A percentile compares a stretch with the other conserved stretches of the same genome.
Evolutionary conservation across 2,329 filamentous ascomycete species (phyloP).

Genomic region (Paraconiothyrium sp.): DNA sequence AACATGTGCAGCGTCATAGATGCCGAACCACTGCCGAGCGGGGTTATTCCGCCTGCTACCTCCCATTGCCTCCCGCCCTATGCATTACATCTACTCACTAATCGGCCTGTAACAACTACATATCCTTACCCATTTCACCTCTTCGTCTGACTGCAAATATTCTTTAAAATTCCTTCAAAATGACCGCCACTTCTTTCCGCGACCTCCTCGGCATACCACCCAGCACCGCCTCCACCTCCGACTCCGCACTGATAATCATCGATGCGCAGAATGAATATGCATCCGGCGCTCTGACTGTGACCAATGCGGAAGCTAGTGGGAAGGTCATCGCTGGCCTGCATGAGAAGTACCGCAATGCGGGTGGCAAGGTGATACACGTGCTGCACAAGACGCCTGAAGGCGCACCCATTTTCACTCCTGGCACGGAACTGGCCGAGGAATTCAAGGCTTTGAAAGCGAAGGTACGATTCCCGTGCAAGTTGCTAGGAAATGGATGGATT

Average conservation of each 20-base stretch:
- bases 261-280: constrained; percentile 77
- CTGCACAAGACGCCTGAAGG: constrained; percentile 67
- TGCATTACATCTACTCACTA: not conserved
- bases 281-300: constrained; percentile 65
- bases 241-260: constrained; percentile 72
- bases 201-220: constrained; percentile 63
- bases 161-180: constrained; percentile 4
- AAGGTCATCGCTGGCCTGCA: constrained; percentile 67
- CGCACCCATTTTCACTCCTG: constrained; percentile 72
- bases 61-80: too few relatives aligned
- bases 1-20: not conserved
- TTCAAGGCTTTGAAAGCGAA: constrained; percentile 67
- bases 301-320: constrained; percentile 63
- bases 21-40: constrained; percentile 7
- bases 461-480: constrained; percentile 16
- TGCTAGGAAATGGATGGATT: constrained; percentile 2
- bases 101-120: not conserved
- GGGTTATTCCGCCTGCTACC: not conserved
- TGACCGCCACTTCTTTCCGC: constrained; percentile 56
- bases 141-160: not conserved
- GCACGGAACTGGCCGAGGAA: constrained; percentile 67
- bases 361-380: constrained; percentile 68
- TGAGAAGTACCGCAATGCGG: constrained; percentile 66
- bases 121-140: not conserved
- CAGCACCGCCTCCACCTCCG: constrained; percentile 64